Evolutionary conservation across 2,329 filamentous ascomycete genomes (phyloP), one percentile per base, ranked within the genome.

Genomic region (Botryotinia narcissicola): DNA sequence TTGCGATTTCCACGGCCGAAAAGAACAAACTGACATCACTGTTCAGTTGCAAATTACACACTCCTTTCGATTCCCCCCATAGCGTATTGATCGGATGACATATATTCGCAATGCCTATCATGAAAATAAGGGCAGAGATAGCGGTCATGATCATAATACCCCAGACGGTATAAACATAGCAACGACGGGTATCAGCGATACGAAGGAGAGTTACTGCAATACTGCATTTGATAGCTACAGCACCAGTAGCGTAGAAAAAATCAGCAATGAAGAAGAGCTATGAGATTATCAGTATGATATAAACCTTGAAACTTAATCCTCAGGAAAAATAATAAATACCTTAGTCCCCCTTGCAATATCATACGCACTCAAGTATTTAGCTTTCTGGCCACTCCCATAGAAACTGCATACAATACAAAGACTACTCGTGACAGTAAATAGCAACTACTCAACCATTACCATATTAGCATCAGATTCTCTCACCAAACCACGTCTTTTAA

Each of bases 231-330:
- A 81, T 79, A 32, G 75, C 75, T 3, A 77, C 76, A 2, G 79
- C 79, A 68, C 78, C 78, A 37, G 76, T 80, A n/a, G 81, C 81
- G 66, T 83, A 83, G 73, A 83, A 82, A 71, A 82, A 80, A 72
- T 83, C 82, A 57, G 82, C 82, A 35, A 82, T 82, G 62, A 82
- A 80, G 72, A 83, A 82, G 51, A 79, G 79, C 77, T 83, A 77
- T 63, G 73, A 67, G 32, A 63, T 67, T 25, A 54, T 74, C 66
- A 75, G 71, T 74, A 69, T 68, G 44, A 16, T 35, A 25, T 4
- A 59, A 20, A 14, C 1, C 37, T 9, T 40, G 20, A 22, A 7
- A 59, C 44, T 69, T n/a, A 57, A 61, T 57, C 10, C 35, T n/a
- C 61, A 32, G 64, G 4, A 20, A 42, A 20, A 14, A 51, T n/a